Conservation (phyloP, 2,329 filamentous ascomycete species). For the Apiospora malaysiana region DNA sequence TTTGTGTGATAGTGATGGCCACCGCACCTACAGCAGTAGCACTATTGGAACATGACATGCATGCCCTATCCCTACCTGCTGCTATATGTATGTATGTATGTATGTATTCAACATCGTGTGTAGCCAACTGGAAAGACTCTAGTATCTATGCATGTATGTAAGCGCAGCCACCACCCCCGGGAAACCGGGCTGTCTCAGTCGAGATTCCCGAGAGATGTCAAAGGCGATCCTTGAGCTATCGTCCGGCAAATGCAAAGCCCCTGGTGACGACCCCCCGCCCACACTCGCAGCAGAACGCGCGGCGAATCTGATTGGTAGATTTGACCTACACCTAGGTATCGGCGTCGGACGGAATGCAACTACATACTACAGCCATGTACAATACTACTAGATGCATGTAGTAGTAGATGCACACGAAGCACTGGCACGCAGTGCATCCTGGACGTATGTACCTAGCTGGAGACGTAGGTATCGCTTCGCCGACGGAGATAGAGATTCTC, state of each 20-base stretch:
- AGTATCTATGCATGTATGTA: neutral
- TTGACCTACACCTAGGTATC: neutral
- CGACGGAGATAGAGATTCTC: slow-evolving; percentile 12
- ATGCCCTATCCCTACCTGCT: neutral
- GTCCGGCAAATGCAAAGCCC: slow-evolving; percentile 14
- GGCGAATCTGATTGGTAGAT: slow-evolving; percentile 9
- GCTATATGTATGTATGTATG: neutral
- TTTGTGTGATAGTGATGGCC: neutral
- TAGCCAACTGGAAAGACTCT: neutral
- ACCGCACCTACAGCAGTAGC: neutral
- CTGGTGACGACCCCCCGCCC: neutral
- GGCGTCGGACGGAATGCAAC: neutral
- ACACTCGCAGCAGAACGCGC: neutral
- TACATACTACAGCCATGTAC: neutral
- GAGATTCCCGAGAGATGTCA: slow-evolving; percentile 12
- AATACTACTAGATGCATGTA: too few relatives aligned
- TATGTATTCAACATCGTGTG: neutral
- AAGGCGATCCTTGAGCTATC: slow-evolving; percentile 9
- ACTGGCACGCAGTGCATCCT: neutral
- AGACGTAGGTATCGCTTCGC: neutral
- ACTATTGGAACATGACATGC: neutral
- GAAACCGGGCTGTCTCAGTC: slow-evolving; percentile 16
- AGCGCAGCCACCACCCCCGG: neutral
- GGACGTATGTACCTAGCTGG: neutral
- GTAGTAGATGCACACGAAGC: neutral